Conservation (phyloP, 129 eudicot genomes). For the Calendula officinalis region DNA sequence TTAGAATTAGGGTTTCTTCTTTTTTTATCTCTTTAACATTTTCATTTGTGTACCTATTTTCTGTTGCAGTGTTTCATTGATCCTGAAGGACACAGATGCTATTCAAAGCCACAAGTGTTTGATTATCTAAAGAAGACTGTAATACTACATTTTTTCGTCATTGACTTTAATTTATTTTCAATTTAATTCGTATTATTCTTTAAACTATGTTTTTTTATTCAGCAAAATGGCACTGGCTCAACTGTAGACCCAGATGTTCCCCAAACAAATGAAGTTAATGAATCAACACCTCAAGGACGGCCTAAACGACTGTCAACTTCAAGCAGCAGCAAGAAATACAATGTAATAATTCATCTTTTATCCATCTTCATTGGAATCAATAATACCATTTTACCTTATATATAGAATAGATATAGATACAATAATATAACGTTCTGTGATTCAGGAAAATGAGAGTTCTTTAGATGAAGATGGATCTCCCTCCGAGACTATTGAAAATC, state of each 20-base stretch:
- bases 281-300: conserved; percentile 19
- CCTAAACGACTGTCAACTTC: conserved; percentile 2
- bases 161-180: neutral
- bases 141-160: conserved; percentile 13
- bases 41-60: no score
- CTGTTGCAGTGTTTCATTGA: conserved; percentile 45
- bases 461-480: neutral
- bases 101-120: conserved; percentile 50
- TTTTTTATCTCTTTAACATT: no score
- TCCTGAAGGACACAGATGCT: conserved; percentile 45
- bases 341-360: conserved; percentile 3
- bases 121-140: conserved; percentile 39
- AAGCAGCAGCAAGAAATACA: neutral
- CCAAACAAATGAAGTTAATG: conserved; percentile 17
- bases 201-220: conserved; percentile 3
- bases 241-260: conserved; percentile 27
- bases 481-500: conserved; percentile 4
- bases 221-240: conserved; percentile 23
- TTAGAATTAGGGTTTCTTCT: no score
- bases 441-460: conserved; percentile 26
- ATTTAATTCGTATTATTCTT: conserved; percentile 3
- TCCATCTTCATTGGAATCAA: no score
- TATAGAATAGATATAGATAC: neutral
- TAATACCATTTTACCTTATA: no score
- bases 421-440: conserved; percentile 14